Conservation (phyloP, 495 filamentous ascomycete species). For the Aspergillus bertholletiae region DNA sequence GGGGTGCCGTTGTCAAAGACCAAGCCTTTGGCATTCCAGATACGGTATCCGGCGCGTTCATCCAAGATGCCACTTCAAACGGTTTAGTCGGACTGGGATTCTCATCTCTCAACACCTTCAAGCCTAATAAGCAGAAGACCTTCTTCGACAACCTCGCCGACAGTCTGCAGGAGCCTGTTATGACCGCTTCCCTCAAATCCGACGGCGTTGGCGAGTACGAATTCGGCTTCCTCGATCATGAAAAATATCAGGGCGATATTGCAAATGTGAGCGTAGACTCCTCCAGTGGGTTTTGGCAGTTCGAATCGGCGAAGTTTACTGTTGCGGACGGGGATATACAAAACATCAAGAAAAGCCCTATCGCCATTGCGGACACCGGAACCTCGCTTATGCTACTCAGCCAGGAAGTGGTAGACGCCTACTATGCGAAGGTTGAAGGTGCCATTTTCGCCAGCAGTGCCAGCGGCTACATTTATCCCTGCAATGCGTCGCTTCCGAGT, state of each 20-base stretch:
- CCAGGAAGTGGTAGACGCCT: conserved; percentile 53
- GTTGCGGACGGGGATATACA: conserved; percentile 44
- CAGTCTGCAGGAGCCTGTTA: conserved; percentile 62
- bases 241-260: conserved; percentile 62
- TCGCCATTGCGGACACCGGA: conserved; percentile 68
- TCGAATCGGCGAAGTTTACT: conserved; percentile 54
- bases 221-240: conserved; percentile 67
- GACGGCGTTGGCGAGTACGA: conserved; percentile 66
- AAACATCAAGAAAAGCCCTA: conserved; percentile 23
- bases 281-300: conserved; percentile 72
- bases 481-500: conserved; percentile 57
- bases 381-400: conserved; percentile 70
- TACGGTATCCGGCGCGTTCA: conserved; percentile 59
- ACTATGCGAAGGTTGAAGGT: conserved; percentile 60
- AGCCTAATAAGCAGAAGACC: conserved; percentile 64
- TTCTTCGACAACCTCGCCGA: conserved; percentile 76
- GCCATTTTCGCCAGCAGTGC: conserved; percentile 44
- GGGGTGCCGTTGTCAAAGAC: conserved; percentile 60
- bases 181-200: conserved; percentile 65
- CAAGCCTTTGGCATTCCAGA: conserved; percentile 74
- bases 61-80: conserved; percentile 56
- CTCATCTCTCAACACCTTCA: conserved; percentile 67
- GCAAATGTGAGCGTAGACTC: conserved; percentile 61
- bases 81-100: conserved; percentile 81
- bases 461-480: conserved; percentile 66